Evolutionary conservation across 2,329 filamentous ascomycete species (phyloP), one percentile per base, ranked within the genome.

Genomic region (Tolypocladium paradoxum): DNA sequence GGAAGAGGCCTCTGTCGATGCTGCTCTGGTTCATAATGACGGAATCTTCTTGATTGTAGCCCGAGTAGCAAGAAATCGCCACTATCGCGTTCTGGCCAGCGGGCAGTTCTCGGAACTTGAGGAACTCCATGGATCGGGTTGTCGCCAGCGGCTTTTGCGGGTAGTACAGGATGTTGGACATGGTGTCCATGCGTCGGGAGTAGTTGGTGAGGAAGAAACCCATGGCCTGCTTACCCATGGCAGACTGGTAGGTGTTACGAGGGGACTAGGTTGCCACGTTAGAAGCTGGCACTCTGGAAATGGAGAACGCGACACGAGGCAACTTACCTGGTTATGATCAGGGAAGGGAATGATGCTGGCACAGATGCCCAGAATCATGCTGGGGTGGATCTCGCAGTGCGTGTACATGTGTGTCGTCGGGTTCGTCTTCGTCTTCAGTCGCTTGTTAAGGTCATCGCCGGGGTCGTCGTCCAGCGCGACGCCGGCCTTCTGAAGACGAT

Each of bases 211-310:
- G 78, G 75, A 96, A 96, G 63, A 97, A 91, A 66, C 95, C 93
- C 95, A 99, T 99, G 57, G 93, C 93, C 81, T 99, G 93, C 74
- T 99, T 99, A 76, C 95, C 93, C 93, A 99, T 99, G 67, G 93
- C 93, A 64, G 92, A 96, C 73, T 97, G 92, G 71, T 96, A 99
- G 4, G 92, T 97, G 68, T 99, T 99, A 87, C 93, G 87, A 60
- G 93, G 93, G 57, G 92, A 97, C 81, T 95, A 53, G 20, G 37
- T n/a, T n/a, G 29, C 6, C 1, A 22, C 11, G 48, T 55, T 50
- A 53, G 54, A 40, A 31, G 14, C 24, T 27, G 33, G 40, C 18
- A 18, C 18, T 20, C 20, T 36, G 14, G 2, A 11, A 1, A n/a
- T 4, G 8, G n/a, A 24, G 11, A 6, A 46, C 54, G n/a, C n/a